Evolutionary conservation across 2,329 filamentous ascomycete species (phyloP).

Genomic region (Aspergillus amoenus): DNA sequence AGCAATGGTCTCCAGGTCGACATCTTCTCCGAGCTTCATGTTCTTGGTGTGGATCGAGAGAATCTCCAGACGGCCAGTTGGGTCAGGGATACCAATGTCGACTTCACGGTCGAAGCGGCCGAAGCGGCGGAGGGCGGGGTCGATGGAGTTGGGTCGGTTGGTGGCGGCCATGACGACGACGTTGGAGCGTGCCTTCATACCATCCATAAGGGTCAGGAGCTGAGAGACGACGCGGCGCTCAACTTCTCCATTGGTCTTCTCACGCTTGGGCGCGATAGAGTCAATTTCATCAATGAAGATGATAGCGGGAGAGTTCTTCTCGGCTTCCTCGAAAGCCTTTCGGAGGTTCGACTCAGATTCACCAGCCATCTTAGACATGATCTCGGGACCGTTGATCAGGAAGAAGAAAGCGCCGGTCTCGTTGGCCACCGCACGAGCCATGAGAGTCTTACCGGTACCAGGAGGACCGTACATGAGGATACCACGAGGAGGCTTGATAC

Average conservation of each 20-base stretch:
- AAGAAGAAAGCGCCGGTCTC: constrained; percentile 99
- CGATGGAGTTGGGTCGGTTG: constrained; percentile 98
- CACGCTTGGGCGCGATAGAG: constrained; percentile 98
- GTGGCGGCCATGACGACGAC: constrained; percentile 99
- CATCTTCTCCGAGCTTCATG: constrained; percentile 98
- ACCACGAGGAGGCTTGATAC: constrained; percentile 98
- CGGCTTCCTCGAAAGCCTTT: constrained; percentile 99
- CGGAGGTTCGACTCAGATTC: constrained; percentile 97
- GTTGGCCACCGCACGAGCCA: constrained; percentile 98
- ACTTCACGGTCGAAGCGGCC: constrained; percentile 99
- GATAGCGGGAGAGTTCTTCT: constrained; percentile 98
- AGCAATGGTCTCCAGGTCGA: constrained; percentile 94
- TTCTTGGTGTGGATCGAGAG: constrained; percentile 99
- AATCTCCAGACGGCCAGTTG: constrained; percentile 97
- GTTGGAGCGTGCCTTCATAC: constrained; percentile 99
- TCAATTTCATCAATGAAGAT: constrained; percentile 99
- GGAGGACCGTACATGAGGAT: constrained; percentile 95
- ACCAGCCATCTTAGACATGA: constrained; percentile 99
- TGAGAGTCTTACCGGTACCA: constrained; percentile 98
- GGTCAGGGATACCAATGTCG: constrained; percentile 96
- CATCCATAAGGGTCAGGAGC: constrained; percentile 96
- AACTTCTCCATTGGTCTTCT: constrained; percentile 99
- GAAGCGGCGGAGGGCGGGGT: constrained; percentile 94
- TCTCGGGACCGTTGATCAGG: constrained; percentile 97
- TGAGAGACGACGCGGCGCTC: constrained; percentile 98